phyloP scores from a whole-genome alignment of 2,329 filamentous ascomycete genomes.

The Cladosporium austrohemisphaericum region DNA sequence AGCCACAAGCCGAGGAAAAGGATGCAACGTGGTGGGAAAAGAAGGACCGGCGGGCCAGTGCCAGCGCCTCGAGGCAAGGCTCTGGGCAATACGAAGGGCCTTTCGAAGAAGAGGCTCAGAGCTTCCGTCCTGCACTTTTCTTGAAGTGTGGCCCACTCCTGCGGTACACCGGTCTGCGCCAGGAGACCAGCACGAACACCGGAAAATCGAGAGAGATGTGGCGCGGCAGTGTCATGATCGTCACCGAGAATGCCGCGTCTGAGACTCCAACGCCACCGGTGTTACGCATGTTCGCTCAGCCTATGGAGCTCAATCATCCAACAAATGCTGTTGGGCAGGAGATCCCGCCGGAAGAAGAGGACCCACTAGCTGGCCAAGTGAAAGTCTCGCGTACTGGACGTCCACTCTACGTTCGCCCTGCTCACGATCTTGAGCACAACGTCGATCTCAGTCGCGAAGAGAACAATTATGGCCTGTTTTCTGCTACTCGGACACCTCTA shows the following conservation, averaged over 20 bases:
- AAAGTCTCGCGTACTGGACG: slow-evolving; percentile 82
- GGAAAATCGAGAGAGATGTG: slow-evolving; percentile 61
- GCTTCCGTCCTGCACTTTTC: slow-evolving; percentile 78
- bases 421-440: slow-evolving; percentile 77
- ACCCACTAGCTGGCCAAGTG: slow-evolving; percentile 81
- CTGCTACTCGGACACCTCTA: slow-evolving; percentile 42
- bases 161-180: slow-evolving; percentile 79
- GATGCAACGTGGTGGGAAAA: slow-evolving; percentile 70
- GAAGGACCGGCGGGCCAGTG: slow-evolving; percentile 22
- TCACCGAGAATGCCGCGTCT: slow-evolving; percentile 79
- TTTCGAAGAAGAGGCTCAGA: slow-evolving; percentile 62
- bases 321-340: slow-evolving; percentile 65
- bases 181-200: slow-evolving; percentile 46
- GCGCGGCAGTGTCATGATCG: slow-evolving; percentile 93
- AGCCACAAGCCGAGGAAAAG: slow-evolving; percentile 12
- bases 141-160: slow-evolving; percentile 87
- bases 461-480: slow-evolving; percentile 78
- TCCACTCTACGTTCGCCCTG: slow-evolving; percentile 81
- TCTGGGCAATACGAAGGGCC: slow-evolving; percentile 55
- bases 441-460: slow-evolving; percentile 76
- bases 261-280: slow-evolving; percentile 75
- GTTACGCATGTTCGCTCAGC: slow-evolving; percentile 80
- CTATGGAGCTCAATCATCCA: slow-evolving; percentile 74
- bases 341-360: slow-evolving; percentile 76
- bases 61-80: slow-evolving; percentile 11